phyloP scores from a whole-genome alignment of 305 asterid species.

The Solanum hybrid region DNA sequence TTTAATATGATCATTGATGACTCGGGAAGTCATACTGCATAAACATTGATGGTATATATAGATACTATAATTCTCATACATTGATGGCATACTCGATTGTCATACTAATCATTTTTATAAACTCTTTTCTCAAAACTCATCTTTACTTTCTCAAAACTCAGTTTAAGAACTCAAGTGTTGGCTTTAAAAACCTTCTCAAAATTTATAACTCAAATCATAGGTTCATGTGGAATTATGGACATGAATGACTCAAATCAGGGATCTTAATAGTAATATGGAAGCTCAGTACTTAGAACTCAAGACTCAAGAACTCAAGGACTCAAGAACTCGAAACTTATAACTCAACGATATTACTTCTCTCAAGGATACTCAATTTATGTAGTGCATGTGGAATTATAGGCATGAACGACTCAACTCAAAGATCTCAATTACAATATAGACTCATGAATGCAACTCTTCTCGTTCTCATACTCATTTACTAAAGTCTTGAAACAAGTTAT shows the following conservation, averaged over 20 bases:
- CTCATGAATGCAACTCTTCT: neutral
- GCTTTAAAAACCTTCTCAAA: neutral
- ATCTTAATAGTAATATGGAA: neutral
- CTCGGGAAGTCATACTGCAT: neutral
- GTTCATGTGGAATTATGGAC: neutral
- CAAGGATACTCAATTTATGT: neutral
- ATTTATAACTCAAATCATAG: neutral
- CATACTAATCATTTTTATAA: neutral
- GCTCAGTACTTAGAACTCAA: neutral
- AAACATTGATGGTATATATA: neutral
- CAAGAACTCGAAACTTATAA: neutral
- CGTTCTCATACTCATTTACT: neutral
- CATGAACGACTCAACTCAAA: neutral
- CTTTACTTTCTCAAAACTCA: neutral
- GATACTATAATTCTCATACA: neutral
- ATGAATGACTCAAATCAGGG: neutral
- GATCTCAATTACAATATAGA: too few relatives aligned
- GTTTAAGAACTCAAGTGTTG: neutral
- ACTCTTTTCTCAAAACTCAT: neutral
- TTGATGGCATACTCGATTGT: neutral
- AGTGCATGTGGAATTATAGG: neutral
- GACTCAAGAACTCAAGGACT: neutral
- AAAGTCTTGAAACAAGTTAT: neutral
- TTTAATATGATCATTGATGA: neutral
- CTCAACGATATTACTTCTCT: neutral